Conservation (phyloP, 2,329 filamentous ascomycete species). For the Teratosphaeriaceae sp. region DNA sequence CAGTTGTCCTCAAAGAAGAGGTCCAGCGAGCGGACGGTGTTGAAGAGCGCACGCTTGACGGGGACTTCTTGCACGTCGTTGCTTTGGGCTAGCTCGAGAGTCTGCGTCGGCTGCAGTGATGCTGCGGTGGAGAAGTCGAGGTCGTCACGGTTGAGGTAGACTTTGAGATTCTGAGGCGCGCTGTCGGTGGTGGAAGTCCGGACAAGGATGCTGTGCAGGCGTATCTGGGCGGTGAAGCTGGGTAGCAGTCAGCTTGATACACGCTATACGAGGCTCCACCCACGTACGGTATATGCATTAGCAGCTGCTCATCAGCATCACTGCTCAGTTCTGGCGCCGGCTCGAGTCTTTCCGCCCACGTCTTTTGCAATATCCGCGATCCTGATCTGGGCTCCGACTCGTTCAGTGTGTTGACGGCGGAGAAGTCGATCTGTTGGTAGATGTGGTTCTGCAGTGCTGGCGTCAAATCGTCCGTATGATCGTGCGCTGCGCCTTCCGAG, state of each 20-base stretch:
- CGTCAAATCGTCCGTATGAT: constrained; percentile 87
- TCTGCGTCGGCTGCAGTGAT: constrained; percentile 60
- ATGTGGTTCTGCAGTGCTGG: constrained; percentile 86
- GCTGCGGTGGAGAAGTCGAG: constrained; percentile 76
- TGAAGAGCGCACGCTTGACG: constrained; percentile 83
- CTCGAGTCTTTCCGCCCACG: constrained; percentile 74
- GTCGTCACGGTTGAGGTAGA: constrained; percentile 81
- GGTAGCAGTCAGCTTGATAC: constrained; percentile 65
- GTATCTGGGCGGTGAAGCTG: constrained; percentile 89
- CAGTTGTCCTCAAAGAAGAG: constrained; percentile 95
- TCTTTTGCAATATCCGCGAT: constrained; percentile 74
- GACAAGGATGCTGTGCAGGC: constrained; percentile 81
- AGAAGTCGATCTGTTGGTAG: constrained; percentile 88
- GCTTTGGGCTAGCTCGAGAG: constrained; percentile 69
- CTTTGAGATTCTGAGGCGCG: constrained; percentile 75
- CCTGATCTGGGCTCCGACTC: constrained; percentile 65
- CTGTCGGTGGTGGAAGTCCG: constrained; percentile 65
- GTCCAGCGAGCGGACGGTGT: constrained; percentile 70
- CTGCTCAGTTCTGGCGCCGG: constrained; percentile 70
- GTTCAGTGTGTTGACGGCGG: constrained; percentile 76
- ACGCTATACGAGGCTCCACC: constrained; percentile 77
- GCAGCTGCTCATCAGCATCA: constrained; percentile 85
- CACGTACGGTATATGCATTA: constrained; percentile 77
- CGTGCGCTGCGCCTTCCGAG: constrained; percentile 58
- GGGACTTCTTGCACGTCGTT: constrained; percentile 78